Evolutionary conservation across 2,329 filamentous ascomycete genomes (phyloP).

Genomic region (Aspergillus sp.): DNA sequence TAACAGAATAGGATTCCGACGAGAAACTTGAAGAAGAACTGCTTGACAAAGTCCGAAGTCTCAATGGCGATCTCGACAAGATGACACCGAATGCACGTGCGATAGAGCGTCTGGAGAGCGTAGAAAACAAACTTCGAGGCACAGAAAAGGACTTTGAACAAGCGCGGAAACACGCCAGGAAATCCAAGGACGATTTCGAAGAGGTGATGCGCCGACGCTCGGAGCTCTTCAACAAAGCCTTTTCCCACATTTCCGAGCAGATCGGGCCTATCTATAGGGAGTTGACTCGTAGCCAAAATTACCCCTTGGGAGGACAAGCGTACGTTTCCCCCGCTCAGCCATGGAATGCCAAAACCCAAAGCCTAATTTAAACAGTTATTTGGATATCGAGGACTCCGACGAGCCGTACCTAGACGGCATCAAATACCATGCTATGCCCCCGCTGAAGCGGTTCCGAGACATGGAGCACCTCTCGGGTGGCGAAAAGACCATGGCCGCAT

Average conservation of each 20-base stretch:
- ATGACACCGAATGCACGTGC: slow-evolving; percentile 96
- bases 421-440: slow-evolving; percentile 98
- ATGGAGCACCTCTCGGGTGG: slow-evolving; percentile 98
- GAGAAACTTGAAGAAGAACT: slow-evolving; percentile 72
- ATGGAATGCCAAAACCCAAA: not conserved
- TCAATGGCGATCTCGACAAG: slow-evolving; percentile 82
- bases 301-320: slow-evolving; percentile 82
- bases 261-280: slow-evolving; percentile 94
- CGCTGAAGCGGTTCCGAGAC: slow-evolving; percentile 95
- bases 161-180: slow-evolving; percentile 71
- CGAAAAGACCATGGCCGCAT: slow-evolving; percentile 97
- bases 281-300: slow-evolving; percentile 84
- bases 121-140: slow-evolving; percentile 76
- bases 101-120: slow-evolving; percentile 83
- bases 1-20: slow-evolving; percentile 59
- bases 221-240: slow-evolving; percentile 93
- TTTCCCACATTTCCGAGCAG: slow-evolving; percentile 90
- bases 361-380: slow-evolving; percentile 53
- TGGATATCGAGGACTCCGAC: slow-evolving; percentile 94
- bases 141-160: slow-evolving; percentile 89
- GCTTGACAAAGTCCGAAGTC: slow-evolving; percentile 70
- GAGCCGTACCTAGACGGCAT: slow-evolving; percentile 94
- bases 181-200: slow-evolving; percentile 80
- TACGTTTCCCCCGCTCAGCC: slow-evolving; percentile 27
- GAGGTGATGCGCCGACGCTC: slow-evolving; percentile 77